A percentile compares a stretch with the other conserved stretches of the same genome.
Evolutionary conservation across 768 basidiomycete species (phyloP).

Genomic region (Baorangia bicolor): DNA sequence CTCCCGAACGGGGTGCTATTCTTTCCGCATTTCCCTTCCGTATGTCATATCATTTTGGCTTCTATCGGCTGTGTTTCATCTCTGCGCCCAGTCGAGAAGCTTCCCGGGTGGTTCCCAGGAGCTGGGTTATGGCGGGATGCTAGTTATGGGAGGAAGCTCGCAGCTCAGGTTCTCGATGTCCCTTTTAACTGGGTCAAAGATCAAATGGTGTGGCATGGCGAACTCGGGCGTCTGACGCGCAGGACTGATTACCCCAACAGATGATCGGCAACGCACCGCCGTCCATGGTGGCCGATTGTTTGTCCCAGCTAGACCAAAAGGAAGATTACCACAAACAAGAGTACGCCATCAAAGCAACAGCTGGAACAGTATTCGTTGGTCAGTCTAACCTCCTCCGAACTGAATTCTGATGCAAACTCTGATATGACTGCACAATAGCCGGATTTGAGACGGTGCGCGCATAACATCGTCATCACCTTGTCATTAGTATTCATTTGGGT

Average conservation of each 20-base stretch:
- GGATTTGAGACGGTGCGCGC: slow-evolving; percentile 25
- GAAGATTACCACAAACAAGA: slow-evolving; percentile 18
- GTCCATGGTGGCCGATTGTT: slow-evolving; percentile 28
- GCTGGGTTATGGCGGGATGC: slow-evolving; percentile 21
- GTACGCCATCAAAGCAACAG: slow-evolving; percentile 25
- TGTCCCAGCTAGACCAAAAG: slow-evolving; percentile 17
- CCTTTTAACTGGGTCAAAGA: slow-evolving; percentile 28
- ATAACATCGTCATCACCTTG: background rate
- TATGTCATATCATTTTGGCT: slow-evolving; percentile 3
- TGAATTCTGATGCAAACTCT: background rate
- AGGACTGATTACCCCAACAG: background rate
- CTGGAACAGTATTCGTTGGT: slow-evolving; percentile 29
- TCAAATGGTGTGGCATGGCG: slow-evolving; percentile 16
- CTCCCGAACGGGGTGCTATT: slow-evolving; percentile 19
- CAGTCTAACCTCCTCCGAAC: background rate
- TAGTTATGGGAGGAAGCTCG: slow-evolving; percentile 9
- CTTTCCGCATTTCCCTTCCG: slow-evolving; percentile 24
- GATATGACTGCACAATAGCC: slow-evolving; percentile 7
- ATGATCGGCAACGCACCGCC: slow-evolving; percentile 15
- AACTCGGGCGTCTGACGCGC: background rate
- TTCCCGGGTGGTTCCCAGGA: slow-evolving; percentile 29
- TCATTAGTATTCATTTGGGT: background rate
- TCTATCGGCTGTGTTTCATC: background rate
- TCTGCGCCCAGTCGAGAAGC: slow-evolving; percentile 11
- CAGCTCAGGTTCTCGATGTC: slow-evolving; percentile 18